phyloP scores from a whole-genome alignment of 23 red algal genomes.

The Agarophyton chilense region DNA sequence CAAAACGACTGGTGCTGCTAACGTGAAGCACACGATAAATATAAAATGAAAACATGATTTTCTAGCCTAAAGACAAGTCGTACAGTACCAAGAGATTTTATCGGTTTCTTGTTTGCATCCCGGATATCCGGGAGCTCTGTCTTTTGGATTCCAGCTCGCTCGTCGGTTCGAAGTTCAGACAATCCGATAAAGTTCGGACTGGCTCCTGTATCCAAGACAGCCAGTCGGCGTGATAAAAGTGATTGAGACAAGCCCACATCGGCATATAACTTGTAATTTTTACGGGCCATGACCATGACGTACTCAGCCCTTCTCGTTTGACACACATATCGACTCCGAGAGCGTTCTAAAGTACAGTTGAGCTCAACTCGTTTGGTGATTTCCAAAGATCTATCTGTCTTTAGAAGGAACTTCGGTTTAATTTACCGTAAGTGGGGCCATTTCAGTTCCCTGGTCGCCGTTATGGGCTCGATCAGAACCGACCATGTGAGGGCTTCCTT shows the following conservation, averaged over 20 bases:
- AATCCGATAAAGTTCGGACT: not conserved
- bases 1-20: slow-evolving; percentile 16
- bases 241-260: not conserved
- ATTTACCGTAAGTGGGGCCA: no score
- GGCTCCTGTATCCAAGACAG: not conserved
- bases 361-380: no score
- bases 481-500: no score
- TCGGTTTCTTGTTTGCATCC: slow-evolving; percentile 3
- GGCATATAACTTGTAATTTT: not conserved
- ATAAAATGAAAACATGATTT: not conserved
- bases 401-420: no score
- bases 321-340: no score
- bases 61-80: not conserved
- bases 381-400: no score
- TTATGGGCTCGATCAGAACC: no score
- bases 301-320: not conserved
- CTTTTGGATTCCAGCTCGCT: not conserved
- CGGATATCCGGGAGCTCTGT: not conserved
- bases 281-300: not conserved
- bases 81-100: not conserved
- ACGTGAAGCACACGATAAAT: slow-evolving; percentile 23
- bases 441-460: no score
- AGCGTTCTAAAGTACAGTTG: no score
- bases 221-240: not conserved
- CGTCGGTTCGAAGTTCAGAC: not conserved